These are phyloP conservation scores for Proliferodiscus dingleyae DNA, from an alignment of 2,329 filamentous ascomycete species.

Conservation along the genomic window DNA sequence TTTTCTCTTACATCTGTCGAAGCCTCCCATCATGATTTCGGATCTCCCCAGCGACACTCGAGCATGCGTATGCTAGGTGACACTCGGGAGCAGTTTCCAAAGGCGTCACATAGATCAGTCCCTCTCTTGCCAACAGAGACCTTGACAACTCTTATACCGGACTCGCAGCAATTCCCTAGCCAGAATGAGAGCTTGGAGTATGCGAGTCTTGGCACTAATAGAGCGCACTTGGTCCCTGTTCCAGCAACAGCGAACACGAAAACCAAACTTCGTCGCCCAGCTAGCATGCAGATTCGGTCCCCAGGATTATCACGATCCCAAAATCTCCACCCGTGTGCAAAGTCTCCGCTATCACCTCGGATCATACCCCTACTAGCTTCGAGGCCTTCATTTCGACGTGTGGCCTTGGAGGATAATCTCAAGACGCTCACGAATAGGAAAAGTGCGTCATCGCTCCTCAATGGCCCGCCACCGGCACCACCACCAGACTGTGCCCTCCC, in stretches of 20 bases:
- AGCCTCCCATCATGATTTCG: constrained; percentile 12
- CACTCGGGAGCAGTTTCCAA: background rate
- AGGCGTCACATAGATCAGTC: constrained; percentile 1
- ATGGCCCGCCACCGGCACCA: constrained; percentile 29
- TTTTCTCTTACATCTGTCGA: constrained; percentile 12
- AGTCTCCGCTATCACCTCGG: constrained; percentile 26
- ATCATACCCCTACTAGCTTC: background rate
- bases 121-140: constrained; percentile 1
- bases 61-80: constrained; percentile 16
- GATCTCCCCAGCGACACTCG: constrained; percentile 19
- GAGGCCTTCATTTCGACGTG: constrained; percentile 7
- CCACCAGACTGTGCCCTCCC: constrained; percentile 31
- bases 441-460: constrained; percentile 25
- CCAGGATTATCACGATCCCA: background rate
- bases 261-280: constrained; percentile 16
- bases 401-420: constrained; percentile 4
- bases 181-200: background rate
- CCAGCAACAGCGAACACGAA: constrained; percentile 16
- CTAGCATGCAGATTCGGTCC: constrained; percentile 19
- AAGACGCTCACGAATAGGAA: constrained; percentile 19
- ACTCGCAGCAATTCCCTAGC: constrained; percentile 1
- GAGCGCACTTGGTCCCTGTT: constrained; percentile 3
- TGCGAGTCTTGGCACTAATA: background rate
- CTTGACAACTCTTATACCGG: constrained; percentile 3
- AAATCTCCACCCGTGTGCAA: constrained; percentile 39